These are phyloP conservation scores for Trichoderma atroviride DNA, from an alignment of 2,329 filamentous ascomycete genomes.

Conservation along the genomic window DNA sequence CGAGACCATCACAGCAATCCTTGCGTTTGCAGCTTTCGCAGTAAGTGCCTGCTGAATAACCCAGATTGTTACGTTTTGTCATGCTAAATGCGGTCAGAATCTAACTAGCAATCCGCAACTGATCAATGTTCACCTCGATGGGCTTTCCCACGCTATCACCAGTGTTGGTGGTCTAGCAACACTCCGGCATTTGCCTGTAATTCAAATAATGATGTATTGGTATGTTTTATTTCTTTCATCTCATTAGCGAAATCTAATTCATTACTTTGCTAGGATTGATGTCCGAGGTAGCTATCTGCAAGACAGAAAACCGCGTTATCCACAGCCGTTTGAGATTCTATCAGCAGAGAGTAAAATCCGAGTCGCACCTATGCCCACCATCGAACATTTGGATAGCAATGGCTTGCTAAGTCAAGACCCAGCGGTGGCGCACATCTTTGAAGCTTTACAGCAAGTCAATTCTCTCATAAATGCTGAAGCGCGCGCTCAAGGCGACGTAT, in stretches of 20 bases:
- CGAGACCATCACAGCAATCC: constrained; percentile 15
- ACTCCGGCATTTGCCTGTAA: constrained; percentile 5
- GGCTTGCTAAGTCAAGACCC: background rate
- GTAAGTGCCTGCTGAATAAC: background rate
- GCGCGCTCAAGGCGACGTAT: background rate
- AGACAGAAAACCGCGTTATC: constrained; percentile 5
- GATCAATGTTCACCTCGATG: constrained; percentile 17
- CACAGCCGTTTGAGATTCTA: constrained; percentile 10
- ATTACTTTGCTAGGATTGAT: background rate
- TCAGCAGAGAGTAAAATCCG: background rate
- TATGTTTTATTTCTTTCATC: background rate
- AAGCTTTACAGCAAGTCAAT: background rate
- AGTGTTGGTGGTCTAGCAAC: constrained; percentile 3
- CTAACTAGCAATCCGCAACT: constrained; percentile 12
- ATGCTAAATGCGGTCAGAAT: background rate
- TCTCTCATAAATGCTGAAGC: background rate
- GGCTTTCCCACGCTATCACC: constrained; percentile 7
- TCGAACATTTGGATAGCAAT: background rate
- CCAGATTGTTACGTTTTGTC: background rate
- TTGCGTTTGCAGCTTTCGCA: constrained; percentile 12
- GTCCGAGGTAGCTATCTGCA: constrained; percentile 8
- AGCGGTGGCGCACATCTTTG: background rate
- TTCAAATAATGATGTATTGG: constrained; percentile 22
- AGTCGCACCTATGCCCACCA: background rate
- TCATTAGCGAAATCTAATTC: background rate